Percentiles rank a stretch among this genome's conserved stretches.
phyloP scores from a whole-genome alignment of 2,329 filamentous ascomycete species.

The Thelonectria blattea region DNA sequence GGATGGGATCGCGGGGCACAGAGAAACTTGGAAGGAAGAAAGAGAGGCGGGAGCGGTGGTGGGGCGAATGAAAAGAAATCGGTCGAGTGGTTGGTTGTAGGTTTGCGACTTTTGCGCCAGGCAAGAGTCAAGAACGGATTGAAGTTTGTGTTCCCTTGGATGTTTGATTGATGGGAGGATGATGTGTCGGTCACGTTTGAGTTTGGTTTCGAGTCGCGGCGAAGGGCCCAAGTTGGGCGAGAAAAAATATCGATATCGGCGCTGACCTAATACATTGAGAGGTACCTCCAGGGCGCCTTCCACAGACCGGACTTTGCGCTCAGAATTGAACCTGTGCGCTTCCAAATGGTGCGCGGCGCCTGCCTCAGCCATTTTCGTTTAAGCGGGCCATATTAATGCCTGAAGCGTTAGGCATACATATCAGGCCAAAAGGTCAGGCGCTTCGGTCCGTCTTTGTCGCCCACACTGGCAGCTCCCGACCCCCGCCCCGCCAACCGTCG shows the following conservation, averaged over 20 bases:
- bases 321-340: slow-evolving; percentile 1
- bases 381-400: background rate
- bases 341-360: too few species aligned
- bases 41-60: slow-evolving; percentile 30
- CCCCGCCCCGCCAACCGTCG: too few species aligned
- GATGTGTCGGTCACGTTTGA: slow-evolving; percentile 30
- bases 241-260: slow-evolving; percentile 36
- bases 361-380: background rate
- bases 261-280: slow-evolving; percentile 31
- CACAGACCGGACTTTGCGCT: too few species aligned
- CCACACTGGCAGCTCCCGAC: background rate
- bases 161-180: slow-evolving; percentile 22
- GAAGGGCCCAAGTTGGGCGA: slow-evolving; percentile 33
- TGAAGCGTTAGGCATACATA: background rate
- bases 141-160: slow-evolving; percentile 16
- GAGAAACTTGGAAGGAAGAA: slow-evolving; percentile 30
- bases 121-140: slow-evolving; percentile 38
- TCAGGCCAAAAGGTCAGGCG: background rate
- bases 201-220: slow-evolving; percentile 26
- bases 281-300: background rate
- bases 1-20: slow-evolving; percentile 40
- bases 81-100: slow-evolving; percentile 39
- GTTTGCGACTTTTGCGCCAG: slow-evolving; percentile 47
- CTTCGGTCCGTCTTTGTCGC: slow-evolving; percentile 2
- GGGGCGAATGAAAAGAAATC: slow-evolving; percentile 31